Conservation (phyloP, 371 early-diverging fungal genomes). For the Dinochytrium kinnereticum region DNA sequence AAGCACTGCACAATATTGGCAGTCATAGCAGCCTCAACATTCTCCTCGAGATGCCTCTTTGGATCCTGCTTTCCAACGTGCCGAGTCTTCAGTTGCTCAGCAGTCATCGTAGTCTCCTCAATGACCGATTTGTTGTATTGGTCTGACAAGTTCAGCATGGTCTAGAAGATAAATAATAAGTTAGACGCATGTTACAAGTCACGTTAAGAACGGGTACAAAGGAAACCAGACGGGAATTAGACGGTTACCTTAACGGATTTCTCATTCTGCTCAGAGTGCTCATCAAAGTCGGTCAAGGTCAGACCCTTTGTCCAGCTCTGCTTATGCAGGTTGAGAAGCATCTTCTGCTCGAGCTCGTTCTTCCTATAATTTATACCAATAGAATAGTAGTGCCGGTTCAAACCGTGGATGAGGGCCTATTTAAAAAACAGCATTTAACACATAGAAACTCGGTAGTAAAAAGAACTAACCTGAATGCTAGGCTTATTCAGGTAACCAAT, state of each 20-base stretch:
- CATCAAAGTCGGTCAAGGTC: constrained; percentile 80
- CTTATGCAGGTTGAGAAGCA: constrained; percentile 98
- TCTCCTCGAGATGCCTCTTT: constrained; percentile 94
- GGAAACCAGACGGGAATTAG: too few species aligned
- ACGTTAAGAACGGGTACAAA: too few species aligned
- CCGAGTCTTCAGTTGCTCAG: constrained; percentile 92
- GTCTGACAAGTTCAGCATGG: constrained; percentile 88
- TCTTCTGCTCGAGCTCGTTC: constrained; percentile 98
- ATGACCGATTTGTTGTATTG: constrained; percentile 94
- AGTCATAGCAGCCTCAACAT: constrained; percentile 87
- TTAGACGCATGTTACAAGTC: too few species aligned
- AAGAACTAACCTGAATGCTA: constrained; percentile 79
- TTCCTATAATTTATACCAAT: constrained; percentile 99
- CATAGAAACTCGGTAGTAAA: neutral
- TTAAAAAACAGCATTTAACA: constrained; percentile 14
- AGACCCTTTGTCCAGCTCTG: constrained; percentile 99
- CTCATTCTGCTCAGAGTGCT: constrained; percentile 83
- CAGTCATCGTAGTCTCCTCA: constrained; percentile 93
- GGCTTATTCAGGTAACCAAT: constrained; percentile 99
- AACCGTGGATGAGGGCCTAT: constrained; percentile 96
- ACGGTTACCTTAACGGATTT: constrained; percentile 77
- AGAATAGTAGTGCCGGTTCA: constrained; percentile 99
- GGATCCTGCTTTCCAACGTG: constrained; percentile 99
- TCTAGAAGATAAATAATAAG: constrained; percentile 41
- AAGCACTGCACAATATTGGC: constrained; percentile 94